Conservation (phyloP, 257 asterid genomes). For the Solanum microdontum region DNA sequence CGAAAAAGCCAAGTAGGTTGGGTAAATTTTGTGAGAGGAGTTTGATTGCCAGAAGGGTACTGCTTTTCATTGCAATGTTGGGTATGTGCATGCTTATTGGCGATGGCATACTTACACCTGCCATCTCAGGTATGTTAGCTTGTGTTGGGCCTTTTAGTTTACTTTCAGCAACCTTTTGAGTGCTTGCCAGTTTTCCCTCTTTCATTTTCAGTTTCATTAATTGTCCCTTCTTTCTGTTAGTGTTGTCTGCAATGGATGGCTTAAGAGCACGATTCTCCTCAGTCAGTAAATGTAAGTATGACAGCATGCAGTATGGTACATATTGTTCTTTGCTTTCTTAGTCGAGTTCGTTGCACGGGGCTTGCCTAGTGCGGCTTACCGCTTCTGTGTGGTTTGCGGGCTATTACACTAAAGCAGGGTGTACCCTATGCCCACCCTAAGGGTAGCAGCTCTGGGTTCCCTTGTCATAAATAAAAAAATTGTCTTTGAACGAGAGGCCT, state of each 20-base stretch:
- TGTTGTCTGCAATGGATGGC: conserved; percentile 37
- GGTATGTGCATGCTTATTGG: conserved; percentile 69
- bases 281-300: conserved; percentile 21
- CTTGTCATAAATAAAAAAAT: not conserved
- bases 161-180: not conserved
- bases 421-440: not conserved
- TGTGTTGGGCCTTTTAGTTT: not conserved
- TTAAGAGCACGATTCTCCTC: conserved; percentile 28
- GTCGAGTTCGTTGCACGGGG: not conserved
- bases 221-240: conserved; percentile 4
- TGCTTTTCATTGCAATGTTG: conserved; percentile 37
- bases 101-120: conserved; percentile 64
- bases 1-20: conserved; percentile 13
- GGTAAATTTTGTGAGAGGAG: conserved; percentile 33
- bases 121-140: conserved; percentile 45
- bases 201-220: not conserved
- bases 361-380: not conserved
- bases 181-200: not conserved
- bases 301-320: not conserved
- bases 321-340: not conserved
- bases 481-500: not conserved
- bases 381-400: not conserved
- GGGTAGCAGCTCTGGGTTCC: not conserved
- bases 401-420: not conserved
- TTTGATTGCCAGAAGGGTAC: conserved; percentile 28